phyloP scores from a whole-genome alignment of 768 basidiomycete genomes.

The Hydnomerulius pinastri region DNA sequence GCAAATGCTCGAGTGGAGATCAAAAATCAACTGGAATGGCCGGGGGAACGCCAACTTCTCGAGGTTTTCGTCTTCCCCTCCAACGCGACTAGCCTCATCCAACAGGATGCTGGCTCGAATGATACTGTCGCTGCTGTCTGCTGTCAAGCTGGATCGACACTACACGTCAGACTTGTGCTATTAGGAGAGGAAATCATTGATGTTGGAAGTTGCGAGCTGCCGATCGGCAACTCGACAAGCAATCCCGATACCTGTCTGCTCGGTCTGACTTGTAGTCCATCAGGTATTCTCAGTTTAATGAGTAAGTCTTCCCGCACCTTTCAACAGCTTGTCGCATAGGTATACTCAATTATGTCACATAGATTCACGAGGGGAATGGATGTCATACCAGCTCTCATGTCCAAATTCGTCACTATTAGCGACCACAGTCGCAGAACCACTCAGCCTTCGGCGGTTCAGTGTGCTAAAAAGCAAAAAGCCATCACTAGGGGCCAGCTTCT shows the following conservation, averaged over 20 bases:
- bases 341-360: slow-evolving; percentile 6
- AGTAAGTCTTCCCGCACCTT: slow-evolving; percentile 35
- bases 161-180: slow-evolving; percentile 25
- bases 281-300: slow-evolving; percentile 52
- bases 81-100: slow-evolving; percentile 30
- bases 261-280: slow-evolving; percentile 37
- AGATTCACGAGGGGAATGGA: slow-evolving; percentile 51
- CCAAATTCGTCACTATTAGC: slow-evolving; percentile 25
- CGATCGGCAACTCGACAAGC: slow-evolving; percentile 9
- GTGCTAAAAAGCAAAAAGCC: slow-evolving; percentile 7
- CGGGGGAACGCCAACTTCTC: slow-evolving; percentile 27
- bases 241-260: not conserved
- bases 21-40: slow-evolving; percentile 26
- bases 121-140: slow-evolving; percentile 22
- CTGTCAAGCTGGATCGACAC: slow-evolving; percentile 13
- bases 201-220: slow-evolving; percentile 23
- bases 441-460: slow-evolving; percentile 24
- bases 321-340: not conserved
- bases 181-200: slow-evolving; percentile 20
- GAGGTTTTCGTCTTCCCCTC: slow-evolving; percentile 33
- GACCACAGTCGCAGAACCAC: slow-evolving; percentile 20
- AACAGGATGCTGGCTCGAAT: slow-evolving; percentile 7
- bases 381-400: slow-evolving; percentile 34
- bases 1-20: slow-evolving; percentile 29
- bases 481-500: slow-evolving; percentile 21